Conservation (phyloP, 2,329 filamentous ascomycete species). For the Fusarium caatingaense region DNA sequence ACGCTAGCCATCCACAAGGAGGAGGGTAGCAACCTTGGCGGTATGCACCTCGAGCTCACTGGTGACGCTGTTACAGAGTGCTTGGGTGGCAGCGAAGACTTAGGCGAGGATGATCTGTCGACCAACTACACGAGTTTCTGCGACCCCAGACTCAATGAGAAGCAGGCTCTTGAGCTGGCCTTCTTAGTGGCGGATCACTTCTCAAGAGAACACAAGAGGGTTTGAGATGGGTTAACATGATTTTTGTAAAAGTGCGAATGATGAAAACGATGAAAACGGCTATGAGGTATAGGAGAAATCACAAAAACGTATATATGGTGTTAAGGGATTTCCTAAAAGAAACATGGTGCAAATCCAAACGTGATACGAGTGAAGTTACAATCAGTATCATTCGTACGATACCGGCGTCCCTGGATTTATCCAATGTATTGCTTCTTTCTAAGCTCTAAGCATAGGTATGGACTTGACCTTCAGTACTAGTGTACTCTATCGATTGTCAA, state of each 20-base stretch:
- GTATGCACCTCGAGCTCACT: slow-evolving; percentile 94
- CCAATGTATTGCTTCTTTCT: slow-evolving; percentile 22
- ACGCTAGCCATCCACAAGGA: slow-evolving; percentile 87
- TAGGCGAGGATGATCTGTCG: slow-evolving; percentile 88
- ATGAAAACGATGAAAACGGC: background rate
- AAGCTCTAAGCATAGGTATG: slow-evolving; percentile 23
- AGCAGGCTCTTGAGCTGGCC: slow-evolving; percentile 94
- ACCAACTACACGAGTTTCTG: slow-evolving; percentile 97
- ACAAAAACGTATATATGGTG: background rate
- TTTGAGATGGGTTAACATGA: background rate
- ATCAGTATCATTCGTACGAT: background rate
- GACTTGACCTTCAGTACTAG: slow-evolving; percentile 6
- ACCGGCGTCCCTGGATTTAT: slow-evolving; percentile 1
- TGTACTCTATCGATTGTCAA: slow-evolving; percentile 4
- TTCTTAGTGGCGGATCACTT: slow-evolving; percentile 92
- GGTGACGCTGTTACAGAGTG: slow-evolving; percentile 98
- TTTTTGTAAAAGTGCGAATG: background rate
- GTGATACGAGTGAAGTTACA: background rate
- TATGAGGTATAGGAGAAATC: background rate
- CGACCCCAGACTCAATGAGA: slow-evolving; percentile 95
- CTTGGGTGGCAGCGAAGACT: slow-evolving; percentile 85
- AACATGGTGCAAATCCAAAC: no score
- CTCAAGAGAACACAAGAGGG: slow-evolving; percentile 51
- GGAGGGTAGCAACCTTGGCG: slow-evolving; percentile 86
- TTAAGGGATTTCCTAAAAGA: background rate